Percentiles rank a stretch among this genome's conserved stretches.
Evolutionary conservation across 176 grass and related monocot genomes (phyloP).

Genomic region (Secale cereale): DNA sequence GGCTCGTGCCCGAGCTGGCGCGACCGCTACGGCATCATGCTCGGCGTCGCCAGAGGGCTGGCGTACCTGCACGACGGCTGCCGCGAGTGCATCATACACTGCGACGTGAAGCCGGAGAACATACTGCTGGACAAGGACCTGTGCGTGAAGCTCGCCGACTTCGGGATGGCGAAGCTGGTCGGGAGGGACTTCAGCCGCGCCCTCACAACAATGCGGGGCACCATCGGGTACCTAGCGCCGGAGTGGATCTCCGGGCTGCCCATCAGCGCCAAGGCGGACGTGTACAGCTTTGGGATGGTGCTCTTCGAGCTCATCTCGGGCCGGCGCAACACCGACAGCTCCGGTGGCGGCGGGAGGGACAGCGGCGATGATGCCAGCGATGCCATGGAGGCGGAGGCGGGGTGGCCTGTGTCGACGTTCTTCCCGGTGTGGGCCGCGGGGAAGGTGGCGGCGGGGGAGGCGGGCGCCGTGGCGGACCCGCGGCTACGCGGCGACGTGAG

Average conservation of each 20-base stretch:
- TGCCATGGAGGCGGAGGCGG: background rate
- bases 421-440: constrained; percentile 28
- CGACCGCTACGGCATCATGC: constrained; percentile 8
- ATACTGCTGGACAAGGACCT: constrained; percentile 18
- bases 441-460: constrained; percentile 18
- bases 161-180: constrained; percentile 28
- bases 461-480: constrained; percentile 13
- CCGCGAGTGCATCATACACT: constrained; percentile 24
- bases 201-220: constrained; percentile 27
- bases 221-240: constrained; percentile 36
- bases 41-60: constrained; percentile 10
- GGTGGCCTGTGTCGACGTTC: background rate
- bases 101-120: constrained; percentile 19
- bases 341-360: too few relatives aligned
- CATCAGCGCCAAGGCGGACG: constrained; percentile 38
- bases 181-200: constrained; percentile 24
- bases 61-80: constrained; percentile 22
- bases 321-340: background rate
- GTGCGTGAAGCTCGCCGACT: constrained; percentile 4
- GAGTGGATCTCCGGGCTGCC: constrained; percentile 42
- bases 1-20: background rate
- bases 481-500: constrained; percentile 21
- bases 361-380: too few relatives aligned
- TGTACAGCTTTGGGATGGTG: constrained; percentile 55
- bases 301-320: constrained; percentile 45